These are phyloP conservation scores for Gremmenia infestans DNA, from an alignment of 2,329 filamentous ascomycete genomes.

Conservation along the genomic window DNA sequence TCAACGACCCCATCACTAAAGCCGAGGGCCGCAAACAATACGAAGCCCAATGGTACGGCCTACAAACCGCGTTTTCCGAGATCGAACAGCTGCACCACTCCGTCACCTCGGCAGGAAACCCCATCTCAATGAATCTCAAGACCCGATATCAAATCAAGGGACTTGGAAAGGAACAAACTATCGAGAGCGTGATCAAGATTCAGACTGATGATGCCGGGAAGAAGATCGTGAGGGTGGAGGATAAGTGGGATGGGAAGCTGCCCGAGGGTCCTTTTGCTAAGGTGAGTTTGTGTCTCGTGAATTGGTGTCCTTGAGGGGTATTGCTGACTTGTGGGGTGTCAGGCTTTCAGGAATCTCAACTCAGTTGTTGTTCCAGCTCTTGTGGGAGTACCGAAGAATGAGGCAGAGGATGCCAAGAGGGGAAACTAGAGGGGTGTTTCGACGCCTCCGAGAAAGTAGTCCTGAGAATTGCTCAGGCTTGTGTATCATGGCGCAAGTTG, in stretches of 20 bases:
- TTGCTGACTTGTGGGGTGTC: slow-evolving; percentile 29
- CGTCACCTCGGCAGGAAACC: slow-evolving; percentile 52
- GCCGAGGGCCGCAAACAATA: slow-evolving; percentile 50
- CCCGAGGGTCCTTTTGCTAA: slow-evolving; percentile 45
- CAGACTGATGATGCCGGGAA: slow-evolving; percentile 33
- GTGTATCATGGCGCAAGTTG: too few species aligned
- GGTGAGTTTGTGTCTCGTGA: slow-evolving; percentile 37
- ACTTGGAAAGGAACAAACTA: slow-evolving; percentile 44
- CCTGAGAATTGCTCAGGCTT: too few species aligned
- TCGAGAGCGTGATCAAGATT: slow-evolving; percentile 45
- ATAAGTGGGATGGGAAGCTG: slow-evolving; percentile 50
- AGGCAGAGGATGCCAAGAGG: slow-evolving; percentile 45
- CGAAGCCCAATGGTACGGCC: slow-evolving; percentile 51
- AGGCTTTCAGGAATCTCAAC: slow-evolving; percentile 50
- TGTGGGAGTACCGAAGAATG: slow-evolving; percentile 48
- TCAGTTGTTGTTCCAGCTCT: slow-evolving; percentile 46
- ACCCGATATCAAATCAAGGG: slow-evolving; percentile 50
- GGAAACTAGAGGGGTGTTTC: slow-evolving; percentile 34
- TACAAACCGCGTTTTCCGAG: slow-evolving; percentile 51
- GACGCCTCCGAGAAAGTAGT: too few species aligned
- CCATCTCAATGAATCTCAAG: slow-evolving; percentile 52
- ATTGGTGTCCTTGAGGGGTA: slow-evolving; percentile 36
- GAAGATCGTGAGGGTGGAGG: slow-evolving; percentile 48
- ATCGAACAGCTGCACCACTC: slow-evolving; percentile 51
- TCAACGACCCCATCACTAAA: slow-evolving; percentile 54